Evolutionary conservation across 1,139 yeast genomes (phyloP).

Genomic region (Nakaseomyces kungkrabaensis): DNA sequence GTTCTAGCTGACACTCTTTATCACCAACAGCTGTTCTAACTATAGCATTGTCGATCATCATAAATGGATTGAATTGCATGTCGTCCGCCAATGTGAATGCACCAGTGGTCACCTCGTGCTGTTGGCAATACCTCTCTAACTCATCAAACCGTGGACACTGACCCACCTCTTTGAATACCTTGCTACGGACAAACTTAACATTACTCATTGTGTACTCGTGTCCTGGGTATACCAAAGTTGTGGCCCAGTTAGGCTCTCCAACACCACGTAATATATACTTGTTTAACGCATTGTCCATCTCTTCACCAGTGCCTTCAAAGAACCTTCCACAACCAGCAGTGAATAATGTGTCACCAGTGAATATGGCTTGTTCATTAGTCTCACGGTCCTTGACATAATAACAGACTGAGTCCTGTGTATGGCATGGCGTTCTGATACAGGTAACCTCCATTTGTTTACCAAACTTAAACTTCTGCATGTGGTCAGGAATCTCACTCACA

Average conservation of each 20-base stretch:
- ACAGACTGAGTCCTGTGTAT: conserved; percentile 91
- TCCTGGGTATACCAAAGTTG: conserved; percentile 63
- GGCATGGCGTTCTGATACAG: conserved; percentile 94
- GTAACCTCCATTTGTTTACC: conserved; percentile 51
- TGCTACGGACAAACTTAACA: conserved; percentile 56
- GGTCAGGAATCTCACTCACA: conserved; percentile 27
- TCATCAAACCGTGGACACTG: conserved; percentile 43
- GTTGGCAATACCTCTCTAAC: conserved; percentile 41
- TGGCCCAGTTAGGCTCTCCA: conserved; percentile 22
- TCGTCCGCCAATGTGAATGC: conserved; percentile 78
- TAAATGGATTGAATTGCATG: conserved; percentile 74
- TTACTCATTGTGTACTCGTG: conserved; percentile 90
- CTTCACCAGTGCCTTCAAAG: conserved; percentile 78
- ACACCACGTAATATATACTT: conserved; percentile 53
- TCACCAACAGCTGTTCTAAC: conserved; percentile 46
- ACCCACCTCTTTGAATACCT: conserved; percentile 40
- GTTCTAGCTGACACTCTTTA: conserved; percentile 33
- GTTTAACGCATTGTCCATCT: conserved; percentile 69
- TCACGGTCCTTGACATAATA: conserved; percentile 58
- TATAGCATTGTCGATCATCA: conserved; percentile 56
- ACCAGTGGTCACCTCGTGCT: conserved; percentile 73
- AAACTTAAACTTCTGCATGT: conserved; percentile 29
- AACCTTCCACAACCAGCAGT: conserved; percentile 94
- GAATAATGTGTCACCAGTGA: conserved; percentile 93
- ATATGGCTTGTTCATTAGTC: conserved; percentile 61